Base-by-base conservation (phyloP, 208 protist genomes). In the Trypanosoma brucei region DNA sequence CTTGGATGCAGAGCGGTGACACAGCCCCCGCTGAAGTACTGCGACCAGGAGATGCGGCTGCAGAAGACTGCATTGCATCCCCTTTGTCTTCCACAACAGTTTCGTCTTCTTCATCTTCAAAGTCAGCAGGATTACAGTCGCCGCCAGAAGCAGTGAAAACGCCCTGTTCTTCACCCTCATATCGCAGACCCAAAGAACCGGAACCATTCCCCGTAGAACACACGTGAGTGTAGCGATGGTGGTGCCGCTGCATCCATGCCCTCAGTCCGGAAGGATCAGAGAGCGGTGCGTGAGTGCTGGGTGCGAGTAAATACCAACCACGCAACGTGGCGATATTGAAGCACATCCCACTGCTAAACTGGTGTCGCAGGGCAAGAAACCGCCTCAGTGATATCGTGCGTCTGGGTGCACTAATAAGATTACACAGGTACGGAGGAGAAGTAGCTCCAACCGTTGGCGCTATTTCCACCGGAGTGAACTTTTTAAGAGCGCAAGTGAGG, bases 391-490 rank as follows among this genome's bases (percentile, higher is more conserved):
- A 86, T 34, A 91, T 80, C 42, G 62, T 64, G 36, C 79, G 75
- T 0, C 35, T 62, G 14, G 83, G 82, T 3, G 76, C 68, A 37
- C 48, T 45, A 35, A 78, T 63, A 14, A 90, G 62, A 65, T 93
- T 91, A 7, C 69, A 52, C 55, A 93, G 48, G 11, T 81, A 76
- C 54, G 84, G 87, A 3, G 83, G 76, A 2, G 81, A 55, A 42
- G 58, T 61, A 1, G 68, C 57, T 40, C 59, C 38, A 34, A 36
- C n/a, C 2, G 42, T 13, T 3, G 84, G 80, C 0, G 77, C 53
- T 4, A 91, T 56, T 58, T 91, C 81, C 35, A 91, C 72, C 33
- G 77, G 83, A n/a, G 75, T 78, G 38, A 86, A 89, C 59, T 94
- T 92, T 54, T 91, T 92, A 5, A 91, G 35, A 0, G 57, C 3